Conservation (phyloP, 257 asterid species). For the Solanum sitiens region DNA sequence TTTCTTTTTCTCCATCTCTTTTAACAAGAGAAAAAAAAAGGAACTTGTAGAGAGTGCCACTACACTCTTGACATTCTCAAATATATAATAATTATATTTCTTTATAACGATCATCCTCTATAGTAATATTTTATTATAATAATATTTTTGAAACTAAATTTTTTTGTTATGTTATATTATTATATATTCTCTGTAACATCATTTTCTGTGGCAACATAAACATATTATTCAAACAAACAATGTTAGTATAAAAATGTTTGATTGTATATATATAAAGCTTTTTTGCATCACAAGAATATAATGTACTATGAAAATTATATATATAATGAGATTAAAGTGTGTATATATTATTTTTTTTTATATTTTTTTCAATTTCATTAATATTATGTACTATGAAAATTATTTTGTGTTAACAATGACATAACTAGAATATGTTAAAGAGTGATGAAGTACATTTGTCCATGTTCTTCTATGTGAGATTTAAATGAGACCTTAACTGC, state of each 20-base stretch:
- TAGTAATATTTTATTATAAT: fast-evolving
- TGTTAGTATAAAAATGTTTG: not conserved
- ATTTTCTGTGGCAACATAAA: not conserved
- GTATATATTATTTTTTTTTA: too few species aligned
- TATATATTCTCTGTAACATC: not conserved
- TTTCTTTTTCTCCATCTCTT: too few species aligned
- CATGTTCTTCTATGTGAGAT: conserved; percentile 10
- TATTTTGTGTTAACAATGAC: not conserved
- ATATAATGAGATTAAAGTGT: too few species aligned
- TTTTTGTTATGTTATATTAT: not conserved
- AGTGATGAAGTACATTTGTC: not conserved
- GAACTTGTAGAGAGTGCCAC: too few species aligned
- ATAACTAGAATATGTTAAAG: not conserved
- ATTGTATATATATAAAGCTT: not conserved
- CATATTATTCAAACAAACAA: not conserved
- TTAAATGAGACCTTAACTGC: conserved; percentile 44
- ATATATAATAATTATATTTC: not conserved
- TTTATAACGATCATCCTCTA: not conserved
- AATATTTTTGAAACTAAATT: fast-evolving
- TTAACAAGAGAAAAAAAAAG: too few species aligned
- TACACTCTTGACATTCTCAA: not conserved
- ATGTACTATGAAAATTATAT: not conserved
- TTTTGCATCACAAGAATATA: not conserved
- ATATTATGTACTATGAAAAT: too few species aligned
- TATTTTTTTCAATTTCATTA: too few species aligned